Percentiles rank a stretch among this genome's conserved stretches.
Evolutionary conservation across 192 early-diverging fungal genomes (phyloP).

Genomic region (Pilobolus umbonatus): DNA sequence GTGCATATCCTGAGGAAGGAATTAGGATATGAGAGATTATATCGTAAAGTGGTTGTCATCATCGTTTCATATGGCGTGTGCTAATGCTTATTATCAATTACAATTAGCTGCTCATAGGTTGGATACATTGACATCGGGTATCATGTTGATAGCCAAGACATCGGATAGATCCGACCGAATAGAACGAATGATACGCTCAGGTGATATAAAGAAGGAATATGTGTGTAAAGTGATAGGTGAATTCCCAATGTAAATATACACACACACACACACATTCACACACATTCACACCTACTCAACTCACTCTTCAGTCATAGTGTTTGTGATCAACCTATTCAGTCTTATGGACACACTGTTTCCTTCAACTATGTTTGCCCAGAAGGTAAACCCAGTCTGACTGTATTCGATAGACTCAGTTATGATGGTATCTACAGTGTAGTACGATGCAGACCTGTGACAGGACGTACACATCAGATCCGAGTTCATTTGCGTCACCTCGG

Average conservation of each 20-base stretch:
- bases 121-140: slow-evolving; percentile 87
- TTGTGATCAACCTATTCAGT: slow-evolving; percentile 74
- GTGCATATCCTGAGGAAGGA: slow-evolving; percentile 59
- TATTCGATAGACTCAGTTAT: slow-evolving; percentile 60
- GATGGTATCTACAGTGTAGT: slow-evolving; percentile 73
- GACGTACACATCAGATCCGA: slow-evolving; percentile 93
- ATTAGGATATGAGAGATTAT: slow-evolving; percentile 47
- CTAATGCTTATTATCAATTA: neutral
- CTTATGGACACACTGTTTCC: slow-evolving; percentile 73
- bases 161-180: slow-evolving; percentile 54
- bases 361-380: slow-evolving; percentile 74
- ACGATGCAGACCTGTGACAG: slow-evolving; percentile 74
- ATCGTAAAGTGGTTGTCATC: slow-evolving; percentile 36
- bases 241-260: slow-evolving; percentile 64
- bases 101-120: slow-evolving; percentile 79
- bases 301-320: slow-evolving; percentile 38
- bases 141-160: slow-evolving; percentile 73
- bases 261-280: neutral
- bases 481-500: slow-evolving; percentile 92
- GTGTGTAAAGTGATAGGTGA: slow-evolving; percentile 75
- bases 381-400: slow-evolving; percentile 75
- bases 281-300: neutral
- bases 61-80: neutral
- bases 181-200: slow-evolving; percentile 52
- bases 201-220: slow-evolving; percentile 79